Evolutionary conservation across 768 basidiomycete species (phyloP), one percentile per base, ranked within the genome.

Genomic region (Epithele typhae): DNA sequence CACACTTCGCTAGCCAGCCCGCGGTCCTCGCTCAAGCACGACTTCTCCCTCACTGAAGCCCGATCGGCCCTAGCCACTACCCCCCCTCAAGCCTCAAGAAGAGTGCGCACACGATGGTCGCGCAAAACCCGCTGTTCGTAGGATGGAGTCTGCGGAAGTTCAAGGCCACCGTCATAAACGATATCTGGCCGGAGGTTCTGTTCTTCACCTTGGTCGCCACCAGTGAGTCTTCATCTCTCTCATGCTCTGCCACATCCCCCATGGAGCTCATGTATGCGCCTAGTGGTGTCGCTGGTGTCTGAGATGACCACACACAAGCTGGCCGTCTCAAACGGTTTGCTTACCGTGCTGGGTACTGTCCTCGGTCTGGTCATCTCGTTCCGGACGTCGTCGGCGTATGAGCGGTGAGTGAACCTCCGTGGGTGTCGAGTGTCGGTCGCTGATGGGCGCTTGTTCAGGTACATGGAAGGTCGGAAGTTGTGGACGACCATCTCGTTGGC

Each of bases 341-440:
- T 88, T 46, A 82, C 83, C 3, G 84, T 87, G 6, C 70, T 88
- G 43, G 84, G 84, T 75, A 82, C 81, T 12, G 81, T 86, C 22
- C 76, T 85, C 60, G 82, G 75, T 76, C 67, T 82, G 55, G 80
- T 82, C 39, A 79, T 88, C 43, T 82, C 81, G 0, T 88, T 87
- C 67, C 70, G 85, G 51, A 86, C 82, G 6, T 82, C 81, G 10
- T 82, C 80, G 30, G 83, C 84, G 1, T 84, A 84, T 58, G 80
- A 84, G 44, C 69, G 82, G 74, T 81, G 54, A 49, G 73, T 59
- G 25, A 30, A 7, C 22, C 36, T 12, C 38, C 2, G 30, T 27
- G 12, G 6, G 15, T n/a, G 27, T 11, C 25, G 18, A 7, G 23
- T 36, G 21, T 17, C 23, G 19, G 21, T 24, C 40, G 30, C 30